These are phyloP conservation scores for Penicillium daleae DNA, from an alignment of 495 filamentous ascomycete species.

Conservation along the genomic window DNA sequence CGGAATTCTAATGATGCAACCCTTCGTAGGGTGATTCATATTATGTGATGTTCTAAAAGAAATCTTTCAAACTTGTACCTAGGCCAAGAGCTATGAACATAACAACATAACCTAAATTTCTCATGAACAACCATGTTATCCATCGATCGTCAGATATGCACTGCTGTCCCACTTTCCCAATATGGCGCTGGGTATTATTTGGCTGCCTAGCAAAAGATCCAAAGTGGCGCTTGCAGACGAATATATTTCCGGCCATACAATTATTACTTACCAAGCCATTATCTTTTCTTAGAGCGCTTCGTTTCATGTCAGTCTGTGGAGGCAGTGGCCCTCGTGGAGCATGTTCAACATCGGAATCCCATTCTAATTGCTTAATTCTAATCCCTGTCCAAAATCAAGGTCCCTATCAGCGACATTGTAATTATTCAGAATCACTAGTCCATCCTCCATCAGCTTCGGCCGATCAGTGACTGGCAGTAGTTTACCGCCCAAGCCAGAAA, in stretches of 20 bases:
- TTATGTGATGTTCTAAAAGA: neutral
- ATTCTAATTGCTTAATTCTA: neutral
- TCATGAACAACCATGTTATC: neutral
- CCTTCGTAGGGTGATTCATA: neutral
- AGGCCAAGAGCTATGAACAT: neutral
- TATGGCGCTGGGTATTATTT: no score
- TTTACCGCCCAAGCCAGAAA: conserved; percentile 34
- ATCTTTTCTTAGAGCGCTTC: conserved; percentile 23
- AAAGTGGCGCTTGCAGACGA: neutral
- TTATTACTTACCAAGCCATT: conserved; percentile 10
- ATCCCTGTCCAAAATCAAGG: neutral
- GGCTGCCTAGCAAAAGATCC: neutral
- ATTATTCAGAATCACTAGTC: neutral
- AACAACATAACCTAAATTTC: neutral
- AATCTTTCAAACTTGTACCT: neutral
- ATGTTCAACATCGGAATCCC: neutral
- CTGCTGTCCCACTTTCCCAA: neutral
- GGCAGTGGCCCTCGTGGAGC: neutral
- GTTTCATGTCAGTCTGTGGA: conserved; percentile 12
- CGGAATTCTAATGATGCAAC: neutral
- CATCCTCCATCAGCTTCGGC: neutral
- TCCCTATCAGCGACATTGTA: neutral
- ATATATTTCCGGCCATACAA: conserved; percentile 25
- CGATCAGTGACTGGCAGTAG: conserved; percentile 10
- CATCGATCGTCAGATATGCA: neutral